Evolutionary conservation across 192 early-diverging fungal genomes (phyloP).

Genomic region (Coemansia sp.): DNA sequence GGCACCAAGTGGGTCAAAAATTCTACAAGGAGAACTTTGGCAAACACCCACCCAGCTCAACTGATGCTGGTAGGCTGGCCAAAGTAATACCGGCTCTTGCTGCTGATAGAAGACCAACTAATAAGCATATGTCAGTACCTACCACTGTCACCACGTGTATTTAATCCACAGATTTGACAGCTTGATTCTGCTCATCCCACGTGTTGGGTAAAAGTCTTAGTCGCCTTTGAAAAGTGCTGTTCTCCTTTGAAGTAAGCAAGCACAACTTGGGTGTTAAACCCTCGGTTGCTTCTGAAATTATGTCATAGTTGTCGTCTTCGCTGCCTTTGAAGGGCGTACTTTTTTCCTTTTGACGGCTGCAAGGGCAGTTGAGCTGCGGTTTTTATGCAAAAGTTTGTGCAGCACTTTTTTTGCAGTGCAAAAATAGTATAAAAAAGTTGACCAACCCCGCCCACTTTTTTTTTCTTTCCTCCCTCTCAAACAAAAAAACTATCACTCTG

Average conservation of each 20-base stretch:
- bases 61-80: conserved; percentile 63
- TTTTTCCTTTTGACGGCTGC: not conserved
- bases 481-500: no score
- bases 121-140: conserved; percentile 78
- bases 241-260: no score
- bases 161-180: not conserved
- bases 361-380: no score
- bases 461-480: no score
- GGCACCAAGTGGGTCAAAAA: conserved; percentile 59
- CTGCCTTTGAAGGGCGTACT: not conserved
- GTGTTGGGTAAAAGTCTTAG: not conserved
- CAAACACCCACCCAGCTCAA: conserved; percentile 71
- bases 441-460: no score
- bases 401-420: no score
- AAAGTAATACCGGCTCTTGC: conserved; percentile 76
- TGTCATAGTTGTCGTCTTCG: not conserved
- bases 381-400: no score
- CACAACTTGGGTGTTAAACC: no score
- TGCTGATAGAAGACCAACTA: conserved; percentile 76
- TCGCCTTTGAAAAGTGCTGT: not conserved
- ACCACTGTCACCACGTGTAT: conserved; percentile 12
- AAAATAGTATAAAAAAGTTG: no score
- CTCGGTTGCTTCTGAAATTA: no score
- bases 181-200: not conserved
- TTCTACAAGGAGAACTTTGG: conserved; percentile 55